Evolutionary conservation across 2,329 filamentous ascomycete species (phyloP).

Genomic region (Colletotrichum chlorophyti): DNA sequence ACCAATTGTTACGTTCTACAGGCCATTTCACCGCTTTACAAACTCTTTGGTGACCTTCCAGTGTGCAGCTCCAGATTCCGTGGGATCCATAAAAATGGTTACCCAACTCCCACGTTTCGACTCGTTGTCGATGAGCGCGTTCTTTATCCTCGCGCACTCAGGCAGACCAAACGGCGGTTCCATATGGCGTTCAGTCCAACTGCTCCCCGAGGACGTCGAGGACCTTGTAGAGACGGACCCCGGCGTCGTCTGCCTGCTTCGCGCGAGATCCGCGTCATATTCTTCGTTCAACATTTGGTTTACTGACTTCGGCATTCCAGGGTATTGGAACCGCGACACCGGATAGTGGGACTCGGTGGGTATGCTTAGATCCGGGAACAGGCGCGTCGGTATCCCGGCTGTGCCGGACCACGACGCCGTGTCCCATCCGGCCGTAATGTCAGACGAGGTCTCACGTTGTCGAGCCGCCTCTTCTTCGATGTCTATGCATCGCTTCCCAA

Average conservation of each 20-base stretch:
- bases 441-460: not conserved
- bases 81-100: slow-evolving; percentile 38
- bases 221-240: slow-evolving; percentile 2
- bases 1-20: no score
- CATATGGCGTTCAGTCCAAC: slow-evolving; percentile 18
- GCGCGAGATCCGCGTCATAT: not conserved
- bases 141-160: slow-evolving; percentile 38
- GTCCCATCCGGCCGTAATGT: not conserved
- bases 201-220: not conserved
- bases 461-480: slow-evolving; percentile 39
- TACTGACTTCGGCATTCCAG: not conserved
- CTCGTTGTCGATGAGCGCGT: slow-evolving; percentile 35
- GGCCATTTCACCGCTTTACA: slow-evolving; percentile 35
- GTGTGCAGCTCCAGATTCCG: slow-evolving; percentile 28
- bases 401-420: not conserved
- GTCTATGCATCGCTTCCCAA: slow-evolving; percentile 43
- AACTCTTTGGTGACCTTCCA: slow-evolving; percentile 40
- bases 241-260: slow-evolving; percentile 4
- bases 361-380: not conserved
- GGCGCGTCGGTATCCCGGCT: not conserved
- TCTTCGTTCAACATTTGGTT: not conserved
- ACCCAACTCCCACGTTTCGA: slow-evolving; percentile 35
- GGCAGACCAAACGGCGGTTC: slow-evolving; percentile 38
- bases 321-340: slow-evolving; percentile 1
- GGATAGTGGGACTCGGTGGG: not conserved